Base-by-base conservation (phyloP, 1,284 basidiomycete genomes). In the Cerrena zonata region DNA sequence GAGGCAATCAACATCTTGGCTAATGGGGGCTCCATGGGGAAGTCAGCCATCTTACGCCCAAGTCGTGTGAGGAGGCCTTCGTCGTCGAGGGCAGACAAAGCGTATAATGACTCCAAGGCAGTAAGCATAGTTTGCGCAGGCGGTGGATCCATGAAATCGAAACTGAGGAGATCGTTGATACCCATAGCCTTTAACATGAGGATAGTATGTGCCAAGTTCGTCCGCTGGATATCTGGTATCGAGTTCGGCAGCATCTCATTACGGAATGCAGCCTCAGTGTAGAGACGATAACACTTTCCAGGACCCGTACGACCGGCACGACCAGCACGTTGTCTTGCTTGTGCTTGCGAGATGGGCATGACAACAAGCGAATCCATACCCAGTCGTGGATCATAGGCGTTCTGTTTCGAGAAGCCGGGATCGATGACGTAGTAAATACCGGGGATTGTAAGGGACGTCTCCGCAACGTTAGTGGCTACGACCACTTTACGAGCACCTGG, bases 1-100 rank as follows among this genome's bases (percentile, higher is more conserved):
- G 92, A 95, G n/a, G 93, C 91, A 67, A 99, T 98, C 49, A 99
- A 73, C 94, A 97, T 98, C 74, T 99, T 99, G 10, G 95, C 94
- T 54, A 94, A 72, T 2, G 91, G 84, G 4, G 95, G 96, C 56
- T 98, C 94, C 85, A 98, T 92, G 4, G 96, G 96, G 74, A 98
- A 95, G 65, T 99, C 95, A 1, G 96, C 95, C 96, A 99, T 99
- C 72, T 99, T 99, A 52, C 95, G 80, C 1, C 95, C 96, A 12
- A 98, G 73, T 15, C 91, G 80, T 0, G 96, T 99, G 60, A 99
- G 73, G 7, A 98, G 72, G 3, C 96, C 96, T 71, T 98, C 96
- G 59, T 98, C 94, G 61, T 99, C 96, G 30, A 99, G 75, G 2
- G 95, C 96, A 0, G 93, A 95, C 4, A 99, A 77, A 1, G 94